These are phyloP conservation scores for Yamadazyma blattariae DNA, from an alignment of 1,139 yeast species.

Conservation along the genomic window DNA sequence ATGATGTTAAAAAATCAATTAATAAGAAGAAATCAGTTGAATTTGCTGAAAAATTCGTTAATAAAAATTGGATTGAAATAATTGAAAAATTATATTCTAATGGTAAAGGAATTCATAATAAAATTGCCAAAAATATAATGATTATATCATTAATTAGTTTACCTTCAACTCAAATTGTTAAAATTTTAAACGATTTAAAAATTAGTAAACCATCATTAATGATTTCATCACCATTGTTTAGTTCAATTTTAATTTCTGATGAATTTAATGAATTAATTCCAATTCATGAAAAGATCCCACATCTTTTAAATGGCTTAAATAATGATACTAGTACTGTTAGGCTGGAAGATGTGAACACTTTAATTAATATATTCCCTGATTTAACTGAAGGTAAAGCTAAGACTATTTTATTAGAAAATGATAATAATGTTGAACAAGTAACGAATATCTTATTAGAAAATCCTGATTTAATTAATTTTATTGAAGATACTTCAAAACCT, in stretches of 20 bases:
- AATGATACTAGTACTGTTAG: background rate
- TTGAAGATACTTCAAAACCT: slow-evolving; percentile 2
- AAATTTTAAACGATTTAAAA: slow-evolving; percentile 42
- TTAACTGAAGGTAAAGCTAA: slow-evolving; percentile 44
- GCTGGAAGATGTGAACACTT: slow-evolving; percentile 30
- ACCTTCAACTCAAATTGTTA: slow-evolving; percentile 42
- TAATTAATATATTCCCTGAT: slow-evolving; percentile 61
- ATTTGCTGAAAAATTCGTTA: slow-evolving; percentile 57
- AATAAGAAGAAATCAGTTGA: slow-evolving; percentile 19
- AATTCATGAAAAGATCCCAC: slow-evolving; percentile 45
- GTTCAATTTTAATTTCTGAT: slow-evolving; percentile 48
- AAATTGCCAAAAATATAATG: slow-evolving; percentile 45
- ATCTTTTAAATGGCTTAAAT: slow-evolving; percentile 24
- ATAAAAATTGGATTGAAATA: slow-evolving; percentile 52
- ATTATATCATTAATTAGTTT: slow-evolving; percentile 51
- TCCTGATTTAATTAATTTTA: slow-evolving; percentile 37
- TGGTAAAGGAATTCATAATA: slow-evolving; percentile 53
- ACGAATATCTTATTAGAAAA: slow-evolving; percentile 63
- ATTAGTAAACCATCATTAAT: slow-evolving; percentile 40
- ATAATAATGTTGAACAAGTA: slow-evolving; percentile 56
- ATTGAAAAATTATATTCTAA: slow-evolving; percentile 55
- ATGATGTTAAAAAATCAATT: slow-evolving; percentile 9
- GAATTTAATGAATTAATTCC: slow-evolving; percentile 46
- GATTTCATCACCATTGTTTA: slow-evolving; percentile 49
- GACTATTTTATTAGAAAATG: slow-evolving; percentile 44